These are phyloP conservation scores for Gaultheria prostrata DNA, from an alignment of 148 eudicot genomes.

Conservation along the genomic window DNA sequence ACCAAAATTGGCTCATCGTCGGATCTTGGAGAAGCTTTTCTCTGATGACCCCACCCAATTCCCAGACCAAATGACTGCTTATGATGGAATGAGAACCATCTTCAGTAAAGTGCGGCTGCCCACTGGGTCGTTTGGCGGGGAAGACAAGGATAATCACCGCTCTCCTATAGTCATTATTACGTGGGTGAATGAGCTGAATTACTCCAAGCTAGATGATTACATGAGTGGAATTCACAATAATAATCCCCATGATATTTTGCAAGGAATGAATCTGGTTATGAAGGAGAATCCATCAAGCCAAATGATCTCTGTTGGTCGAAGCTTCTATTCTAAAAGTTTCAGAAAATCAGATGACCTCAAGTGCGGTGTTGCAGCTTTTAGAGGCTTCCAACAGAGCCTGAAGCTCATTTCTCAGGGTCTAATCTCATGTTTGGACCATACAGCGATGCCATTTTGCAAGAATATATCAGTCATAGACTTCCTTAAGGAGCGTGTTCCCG, in stretches of 20 bases:
- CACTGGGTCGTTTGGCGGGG: slow-evolving; percentile 39
- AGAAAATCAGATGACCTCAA: not conserved
- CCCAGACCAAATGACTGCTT: slow-evolving; percentile 40
- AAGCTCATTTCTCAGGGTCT: slow-evolving; percentile 29
- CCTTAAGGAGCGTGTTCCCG: slow-evolving; percentile 35
- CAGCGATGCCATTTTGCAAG: slow-evolving; percentile 46
- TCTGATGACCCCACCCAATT: slow-evolving; percentile 29
- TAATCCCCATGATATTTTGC: not conserved
- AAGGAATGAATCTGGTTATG: slow-evolving; percentile 7
- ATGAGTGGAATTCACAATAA: not conserved
- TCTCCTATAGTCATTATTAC: slow-evolving; percentile 34
- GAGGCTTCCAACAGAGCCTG: slow-evolving; percentile 1
- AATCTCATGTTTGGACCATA: slow-evolving; percentile 53
- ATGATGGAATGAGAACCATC: slow-evolving; percentile 47
- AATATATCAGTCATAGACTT: slow-evolving; percentile 43
- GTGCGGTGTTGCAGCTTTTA: not conserved
- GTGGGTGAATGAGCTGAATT: slow-evolving; percentile 38
- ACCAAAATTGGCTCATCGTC: slow-evolving; percentile 29
- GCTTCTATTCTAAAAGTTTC: slow-evolving; percentile 4
- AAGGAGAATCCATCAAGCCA: not conserved
- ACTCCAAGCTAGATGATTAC: slow-evolving; percentile 47
- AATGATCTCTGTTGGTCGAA: slow-evolving; percentile 2
- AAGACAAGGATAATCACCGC: slow-evolving; percentile 19
- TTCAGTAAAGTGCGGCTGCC: slow-evolving; percentile 31
- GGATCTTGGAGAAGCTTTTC: slow-evolving; percentile 37